A percentile compares a stretch with the other conserved stretches of the same genome.
Conservation (phyloP, 208 protist species). For the Leptomonas seymouri region DNA sequence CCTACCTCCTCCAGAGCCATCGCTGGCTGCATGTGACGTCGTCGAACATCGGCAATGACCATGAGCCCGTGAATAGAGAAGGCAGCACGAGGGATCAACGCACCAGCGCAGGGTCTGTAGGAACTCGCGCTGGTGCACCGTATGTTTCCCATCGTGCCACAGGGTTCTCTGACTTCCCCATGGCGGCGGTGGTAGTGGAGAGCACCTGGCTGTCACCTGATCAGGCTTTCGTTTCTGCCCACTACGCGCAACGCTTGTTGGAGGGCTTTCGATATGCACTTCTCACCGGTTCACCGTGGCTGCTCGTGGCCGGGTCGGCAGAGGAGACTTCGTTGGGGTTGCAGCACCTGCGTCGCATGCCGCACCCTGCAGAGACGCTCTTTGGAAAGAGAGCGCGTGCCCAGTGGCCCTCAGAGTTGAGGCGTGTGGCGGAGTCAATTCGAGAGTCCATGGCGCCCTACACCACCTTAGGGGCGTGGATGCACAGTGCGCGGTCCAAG, state of each 20-base stretch:
- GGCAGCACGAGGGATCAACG: no score
- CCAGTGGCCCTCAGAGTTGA: conserved; percentile 14
- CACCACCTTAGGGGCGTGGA: conserved; percentile 21
- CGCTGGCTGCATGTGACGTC: neutral
- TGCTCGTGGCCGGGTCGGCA: conserved; percentile 43
- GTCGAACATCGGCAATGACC: neutral
- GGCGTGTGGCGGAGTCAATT: conserved; percentile 4
- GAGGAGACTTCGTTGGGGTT: conserved; percentile 32
- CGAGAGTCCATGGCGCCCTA: conserved; percentile 23
- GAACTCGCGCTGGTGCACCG: neutral
- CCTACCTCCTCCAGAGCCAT: neutral
- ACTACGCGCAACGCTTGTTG: conserved; percentile 47
- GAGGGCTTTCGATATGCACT: conserved; percentile 57
- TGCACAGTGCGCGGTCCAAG: conserved; percentile 14
- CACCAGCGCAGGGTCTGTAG: no score
- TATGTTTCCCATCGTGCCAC: neutral
- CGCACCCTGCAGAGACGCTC: conserved; percentile 14
- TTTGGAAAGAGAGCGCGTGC: conserved; percentile 7
- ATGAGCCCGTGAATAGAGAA: no score
- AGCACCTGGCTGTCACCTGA: conserved; percentile 33
- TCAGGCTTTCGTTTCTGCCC: conserved; percentile 21
- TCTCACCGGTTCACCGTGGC: conserved; percentile 62
- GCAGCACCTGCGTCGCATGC: conserved; percentile 28
- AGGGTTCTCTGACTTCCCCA: conserved; percentile 9
- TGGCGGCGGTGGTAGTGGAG: conserved; percentile 44